phyloP scores from a whole-genome alignment of 2,329 filamentous ascomycete genomes.

The Exutisphaerella laricina region DNA sequence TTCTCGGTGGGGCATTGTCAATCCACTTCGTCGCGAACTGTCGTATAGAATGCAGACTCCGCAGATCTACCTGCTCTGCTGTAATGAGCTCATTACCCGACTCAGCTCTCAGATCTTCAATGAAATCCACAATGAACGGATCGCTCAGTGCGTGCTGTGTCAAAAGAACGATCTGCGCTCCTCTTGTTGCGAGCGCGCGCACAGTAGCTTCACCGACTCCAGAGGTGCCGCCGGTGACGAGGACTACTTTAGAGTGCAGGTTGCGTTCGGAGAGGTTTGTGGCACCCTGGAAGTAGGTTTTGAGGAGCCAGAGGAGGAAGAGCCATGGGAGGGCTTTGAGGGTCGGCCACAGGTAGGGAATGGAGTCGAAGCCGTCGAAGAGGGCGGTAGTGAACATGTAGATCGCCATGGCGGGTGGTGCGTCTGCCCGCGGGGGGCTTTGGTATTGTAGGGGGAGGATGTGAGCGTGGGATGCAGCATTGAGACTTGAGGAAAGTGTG shows the following conservation, averaged over 20 bases:
- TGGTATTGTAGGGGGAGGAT: constrained; percentile 1
- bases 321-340: constrained; percentile 51
- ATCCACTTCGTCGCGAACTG: constrained; percentile 97
- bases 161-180: constrained; percentile 85
- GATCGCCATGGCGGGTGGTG: constrained; percentile 52
- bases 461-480: too few relatives aligned
- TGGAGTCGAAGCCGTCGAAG: constrained; percentile 49
- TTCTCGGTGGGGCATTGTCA: constrained; percentile 82
- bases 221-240: constrained; percentile 90
- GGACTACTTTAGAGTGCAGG: constrained; percentile 89
- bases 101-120: constrained; percentile 73
- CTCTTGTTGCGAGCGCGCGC: constrained; percentile 67
- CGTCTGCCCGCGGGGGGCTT: constrained; percentile 6
- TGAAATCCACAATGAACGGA: constrained; percentile 84
- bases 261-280: constrained; percentile 68
- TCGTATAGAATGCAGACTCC: constrained; percentile 83
- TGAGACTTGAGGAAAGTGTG: too few relatives aligned
- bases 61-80: constrained; percentile 87
- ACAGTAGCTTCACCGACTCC: constrained; percentile 79
- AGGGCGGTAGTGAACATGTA: constrained; percentile 52
- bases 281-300: constrained; percentile 72
- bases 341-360: constrained; percentile 34
- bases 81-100: constrained; percentile 86
- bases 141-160: constrained; percentile 77
- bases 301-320: constrained; percentile 53